Evolutionary conservation across 331 rosid species (phyloP).

Genomic region (Malus hybrid): DNA sequence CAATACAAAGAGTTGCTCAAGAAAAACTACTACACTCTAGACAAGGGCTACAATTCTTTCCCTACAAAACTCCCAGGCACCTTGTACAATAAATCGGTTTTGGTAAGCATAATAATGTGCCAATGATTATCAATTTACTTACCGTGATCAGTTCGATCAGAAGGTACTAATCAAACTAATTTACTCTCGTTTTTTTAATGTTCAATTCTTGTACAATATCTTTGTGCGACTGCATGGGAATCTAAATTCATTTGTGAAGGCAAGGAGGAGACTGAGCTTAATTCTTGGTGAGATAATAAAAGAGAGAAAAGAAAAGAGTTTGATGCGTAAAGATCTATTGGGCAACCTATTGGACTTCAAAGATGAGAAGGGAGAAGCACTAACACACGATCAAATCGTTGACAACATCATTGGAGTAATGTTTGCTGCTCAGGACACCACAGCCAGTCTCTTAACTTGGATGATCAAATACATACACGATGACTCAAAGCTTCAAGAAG

Average conservation of each 20-base stretch:
- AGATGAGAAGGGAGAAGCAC: slow-evolving; percentile 8
- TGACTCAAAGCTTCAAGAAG: slow-evolving; percentile 11
- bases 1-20: slow-evolving; percentile 14
- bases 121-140: background rate
- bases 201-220: background rate
- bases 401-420: slow-evolving; percentile 23
- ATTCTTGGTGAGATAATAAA: slow-evolving; percentile 8
- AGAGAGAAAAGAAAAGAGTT: slow-evolving; percentile 12
- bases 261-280: slow-evolving; percentile 18
- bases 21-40: slow-evolving; percentile 18
- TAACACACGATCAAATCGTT: slow-evolving; percentile 12
- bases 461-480: slow-evolving; percentile 21
- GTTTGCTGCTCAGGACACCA: slow-evolving; percentile 30
- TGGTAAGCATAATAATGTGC: slow-evolving; percentile 10
- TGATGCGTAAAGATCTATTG: slow-evolving; percentile 12
- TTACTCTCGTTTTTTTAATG: background rate
- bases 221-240: background rate
- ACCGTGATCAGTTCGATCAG: background rate
- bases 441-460: slow-evolving; percentile 25
- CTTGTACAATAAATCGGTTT: slow-evolving; percentile 17
- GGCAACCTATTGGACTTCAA: slow-evolving; percentile 13
- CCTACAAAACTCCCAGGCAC: slow-evolving; percentile 23
- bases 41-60: slow-evolving; percentile 28
- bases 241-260: slow-evolving; percentile 8
- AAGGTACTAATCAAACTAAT: background rate